Evolutionary conservation across 345 rosid species (phyloP), one percentile per base, ranked within the genome.

Genomic region (Sisymbrium irio): DNA sequence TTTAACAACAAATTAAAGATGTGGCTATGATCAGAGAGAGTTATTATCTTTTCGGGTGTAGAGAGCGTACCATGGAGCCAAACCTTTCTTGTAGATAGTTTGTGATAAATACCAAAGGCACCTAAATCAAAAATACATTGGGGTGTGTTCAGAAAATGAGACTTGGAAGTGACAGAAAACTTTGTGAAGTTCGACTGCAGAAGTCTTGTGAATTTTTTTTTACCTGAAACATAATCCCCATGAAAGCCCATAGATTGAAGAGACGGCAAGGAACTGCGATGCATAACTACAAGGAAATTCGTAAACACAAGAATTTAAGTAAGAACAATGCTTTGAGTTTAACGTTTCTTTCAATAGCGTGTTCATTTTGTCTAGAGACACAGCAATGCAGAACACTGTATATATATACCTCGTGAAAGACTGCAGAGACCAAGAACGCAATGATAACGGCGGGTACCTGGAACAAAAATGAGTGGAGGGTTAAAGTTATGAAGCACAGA

Each of bases 201-300:
- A 18, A 54, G 7, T 40, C 49, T 25, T n/a, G 7, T 60, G 15
- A 14, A 3, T 6, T 17, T 6, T 45, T 45, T 17, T 41, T 53
- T 79, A 96, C 99, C 97, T 92, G 99, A 79, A 96, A 79, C 99
- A 96, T 90, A 12, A 96, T 92, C 37, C 98, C 99, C 13, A 89
- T 76, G 72, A 88, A 92, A 66, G 99, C 98, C 99, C 99, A 96
- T 28, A 86, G 78, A 79, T 90, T 90, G 79, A 90, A 96, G 30
- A 96, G 79, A 80, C 84, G 97, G 82, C 97, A 92, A 49, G 99
- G 99, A 66, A 96, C 96, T 28, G 97, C 99, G 57, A 92, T 89
- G 73, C 97, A 96, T 73, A 96, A 69, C 99, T 96, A 87, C 44
- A 79, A 46, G 10, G 36, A 25, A 35, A 46, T 30, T 37, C 56